phyloP scores from a whole-genome alignment of 2,329 filamentous ascomycete genomes.

The Phialophora verrucosa region DNA sequence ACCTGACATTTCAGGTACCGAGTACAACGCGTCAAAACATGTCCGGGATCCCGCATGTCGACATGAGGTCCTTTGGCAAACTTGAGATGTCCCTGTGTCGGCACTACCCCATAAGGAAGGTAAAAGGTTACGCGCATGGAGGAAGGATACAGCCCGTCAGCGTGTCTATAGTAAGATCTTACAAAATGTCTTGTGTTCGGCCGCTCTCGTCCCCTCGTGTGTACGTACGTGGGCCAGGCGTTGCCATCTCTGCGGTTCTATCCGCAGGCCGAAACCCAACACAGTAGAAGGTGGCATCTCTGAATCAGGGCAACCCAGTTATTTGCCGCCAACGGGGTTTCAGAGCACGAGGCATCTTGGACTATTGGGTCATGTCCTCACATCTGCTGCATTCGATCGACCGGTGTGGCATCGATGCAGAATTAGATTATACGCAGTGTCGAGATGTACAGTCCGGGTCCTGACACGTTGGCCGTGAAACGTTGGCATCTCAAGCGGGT shows the following conservation, averaged over 20 bases:
- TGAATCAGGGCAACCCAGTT: neutral
- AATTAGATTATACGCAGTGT: neutral
- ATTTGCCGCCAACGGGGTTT: neutral
- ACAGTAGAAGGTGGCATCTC: neutral
- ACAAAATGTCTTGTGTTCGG: slow-evolving; percentile 1
- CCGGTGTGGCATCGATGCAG: neutral
- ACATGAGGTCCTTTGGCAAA: neutral
- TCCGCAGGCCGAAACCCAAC: slow-evolving; percentile 6
- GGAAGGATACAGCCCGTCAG: slow-evolving; percentile 16
- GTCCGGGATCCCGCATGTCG: neutral
- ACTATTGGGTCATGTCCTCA: neutral
- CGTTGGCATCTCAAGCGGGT: slow-evolving; percentile 16
- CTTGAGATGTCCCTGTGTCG: neutral
- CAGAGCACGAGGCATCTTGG: neutral
- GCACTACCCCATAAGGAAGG: neutral
- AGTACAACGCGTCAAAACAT: neutral
- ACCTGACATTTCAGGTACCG: slow-evolving; percentile 1
- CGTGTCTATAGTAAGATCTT: slow-evolving; percentile 16
- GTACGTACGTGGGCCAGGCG: neutral
- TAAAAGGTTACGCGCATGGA: slow-evolving; percentile 3
- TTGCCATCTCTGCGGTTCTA: slow-evolving; percentile 10
- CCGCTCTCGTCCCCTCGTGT: neutral
- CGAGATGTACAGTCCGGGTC: slow-evolving; percentile 4
- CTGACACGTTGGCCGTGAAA: slow-evolving; percentile 27
- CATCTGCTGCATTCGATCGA: neutral